phyloP scores from a whole-genome alignment of 1,139 yeast species.

The Lipomyces yarrowii region DNA sequence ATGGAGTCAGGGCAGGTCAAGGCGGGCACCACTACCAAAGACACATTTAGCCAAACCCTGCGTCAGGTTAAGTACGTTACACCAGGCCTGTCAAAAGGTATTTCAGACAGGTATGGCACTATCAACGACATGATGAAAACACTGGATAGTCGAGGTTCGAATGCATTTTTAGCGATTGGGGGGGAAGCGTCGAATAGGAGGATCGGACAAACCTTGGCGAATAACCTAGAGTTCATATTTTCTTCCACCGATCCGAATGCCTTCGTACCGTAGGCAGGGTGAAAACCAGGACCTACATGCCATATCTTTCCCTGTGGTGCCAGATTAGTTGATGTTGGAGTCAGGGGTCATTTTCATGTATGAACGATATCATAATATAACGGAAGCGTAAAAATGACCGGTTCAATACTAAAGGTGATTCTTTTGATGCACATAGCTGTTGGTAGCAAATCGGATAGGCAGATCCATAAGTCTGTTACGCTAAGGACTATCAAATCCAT shows the following conservation, averaged over 20 bases:
- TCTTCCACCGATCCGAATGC: slow-evolving; percentile 24
- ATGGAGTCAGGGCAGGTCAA: slow-evolving; percentile 33
- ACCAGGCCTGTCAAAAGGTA: slow-evolving; percentile 27
- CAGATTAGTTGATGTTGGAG: too few species aligned
- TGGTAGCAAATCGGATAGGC: too few species aligned
- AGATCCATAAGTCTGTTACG: too few species aligned
- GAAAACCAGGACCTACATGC: too few species aligned
- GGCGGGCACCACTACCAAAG: slow-evolving; percentile 28
- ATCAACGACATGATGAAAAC: slow-evolving; percentile 21
- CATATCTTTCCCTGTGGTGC: too few species aligned
- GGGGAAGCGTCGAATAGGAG: slow-evolving; percentile 3
- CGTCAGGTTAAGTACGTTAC: slow-evolving; percentile 30
- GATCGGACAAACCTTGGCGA: slow-evolving; percentile 19
- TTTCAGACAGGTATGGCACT: slow-evolving; percentile 23
- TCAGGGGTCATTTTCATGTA: too few species aligned
- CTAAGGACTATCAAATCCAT: too few species aligned
- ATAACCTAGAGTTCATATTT: slow-evolving; percentile 15
- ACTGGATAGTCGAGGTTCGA: slow-evolving; percentile 3
- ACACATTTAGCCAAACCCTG: slow-evolving; percentile 30
- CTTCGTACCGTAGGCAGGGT: neutral
- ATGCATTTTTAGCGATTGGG: slow-evolving; percentile 12
- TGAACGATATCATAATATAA: too few species aligned
- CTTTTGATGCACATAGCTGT: too few species aligned
- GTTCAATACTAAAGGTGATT: too few species aligned
- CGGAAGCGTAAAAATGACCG: too few species aligned